phyloP scores from a whole-genome alignment of 148 eudicot genomes.

The Euryodendron excelsum region DNA sequence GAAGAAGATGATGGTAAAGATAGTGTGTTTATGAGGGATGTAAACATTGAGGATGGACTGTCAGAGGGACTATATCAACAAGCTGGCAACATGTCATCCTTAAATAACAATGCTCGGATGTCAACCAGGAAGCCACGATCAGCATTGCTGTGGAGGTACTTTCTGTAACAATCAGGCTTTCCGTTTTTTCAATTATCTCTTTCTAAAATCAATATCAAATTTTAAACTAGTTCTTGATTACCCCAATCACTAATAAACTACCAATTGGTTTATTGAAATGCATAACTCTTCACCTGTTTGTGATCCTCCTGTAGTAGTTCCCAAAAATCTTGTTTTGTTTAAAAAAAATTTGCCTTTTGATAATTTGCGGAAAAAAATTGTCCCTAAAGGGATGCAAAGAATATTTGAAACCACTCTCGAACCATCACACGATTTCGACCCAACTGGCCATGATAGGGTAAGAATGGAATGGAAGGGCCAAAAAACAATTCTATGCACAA shows the following conservation, averaged over 20 bases:
- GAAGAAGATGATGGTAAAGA: conserved; percentile 93
- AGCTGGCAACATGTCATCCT: conserved; percentile 32
- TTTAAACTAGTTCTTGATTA: neutral
- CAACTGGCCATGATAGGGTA: no score
- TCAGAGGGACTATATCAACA: conserved; percentile 45
- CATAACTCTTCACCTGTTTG: neutral
- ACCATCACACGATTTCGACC: no score
- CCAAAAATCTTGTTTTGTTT: no score
- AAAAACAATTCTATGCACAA: no score
- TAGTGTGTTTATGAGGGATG: conserved; percentile 57
- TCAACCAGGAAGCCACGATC: conserved; percentile 71
- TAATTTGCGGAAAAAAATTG: no score
- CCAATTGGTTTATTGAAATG: neutral
- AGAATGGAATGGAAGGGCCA: no score
- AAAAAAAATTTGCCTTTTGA: no score
- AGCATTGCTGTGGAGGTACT: conserved; percentile 90
- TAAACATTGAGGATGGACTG: conserved; percentile 43
- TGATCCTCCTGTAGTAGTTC: no score
- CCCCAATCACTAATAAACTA: neutral
- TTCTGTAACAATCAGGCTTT: neutral
- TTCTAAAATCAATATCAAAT: neutral
- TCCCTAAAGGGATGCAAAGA: no score
- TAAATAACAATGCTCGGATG: conserved; percentile 43
- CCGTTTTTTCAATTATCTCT: neutral
- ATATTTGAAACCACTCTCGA: no score